Base-by-base conservation (phyloP, 768 basidiomycete species). In the Xerocomellus intermedius region DNA sequence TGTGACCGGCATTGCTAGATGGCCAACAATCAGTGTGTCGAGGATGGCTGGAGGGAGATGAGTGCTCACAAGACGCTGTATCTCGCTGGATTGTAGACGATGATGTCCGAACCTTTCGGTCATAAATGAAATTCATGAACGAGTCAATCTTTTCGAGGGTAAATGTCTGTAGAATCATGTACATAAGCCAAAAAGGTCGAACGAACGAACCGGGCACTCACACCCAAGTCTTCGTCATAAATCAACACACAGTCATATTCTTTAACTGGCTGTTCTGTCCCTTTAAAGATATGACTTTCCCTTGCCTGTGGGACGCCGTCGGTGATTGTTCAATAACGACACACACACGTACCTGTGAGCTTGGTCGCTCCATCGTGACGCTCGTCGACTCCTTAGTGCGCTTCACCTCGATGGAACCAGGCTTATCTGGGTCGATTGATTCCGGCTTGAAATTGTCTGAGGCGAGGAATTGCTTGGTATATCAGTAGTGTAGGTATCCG, bases 161-260 rank as follows among this genome's bases (percentile, higher is more conserved):
- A 62, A 84, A 87, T 49, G 77, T 79, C 88, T 91, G 61, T 10
- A 52, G 58, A 36, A n/a, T 39, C 32, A 38, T 54, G 26, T n/a
- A 61, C 10, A 57, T 69, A 35, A 52, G 16, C 35, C 14, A 21
- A 21, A 39, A 37, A 35, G 22, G 46, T 48, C 53, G 35, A 14
- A 19, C 35, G 47, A 41, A 46, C 41, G 36, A 36, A 38, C 43
- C 41, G 10, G 10, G 37, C 21, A 73, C 82, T 67, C 65, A 88
- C 89, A 59, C 82, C 82, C 45, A 80, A 75, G 50, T 83, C 86
- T 64, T 89, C 87, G 66, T 93, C 89, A 62, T 85, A 92, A 42
- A 92, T 86, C 38, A 93, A 75, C 8, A 91, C 82, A 59, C 90
- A 93, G 48, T 91, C 87, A 61, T 78, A 77, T 43, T 90, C 87